These are phyloP conservation scores for Cucumis cinereus DNA, from an alignment of 306 rosid species.

Conservation along the genomic window DNA sequence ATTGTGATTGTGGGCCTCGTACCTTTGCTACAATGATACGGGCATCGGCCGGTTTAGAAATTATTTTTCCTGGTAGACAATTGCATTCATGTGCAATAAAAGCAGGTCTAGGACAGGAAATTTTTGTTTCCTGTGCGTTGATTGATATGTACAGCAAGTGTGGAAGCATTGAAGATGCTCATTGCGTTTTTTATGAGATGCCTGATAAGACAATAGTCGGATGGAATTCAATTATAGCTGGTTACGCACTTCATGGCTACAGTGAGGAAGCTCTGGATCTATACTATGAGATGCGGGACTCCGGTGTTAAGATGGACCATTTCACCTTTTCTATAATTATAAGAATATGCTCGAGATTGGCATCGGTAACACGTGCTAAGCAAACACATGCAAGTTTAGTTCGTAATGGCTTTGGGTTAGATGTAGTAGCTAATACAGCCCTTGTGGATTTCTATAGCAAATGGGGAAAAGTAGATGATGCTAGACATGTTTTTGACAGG, in stretches of 20 bases:
- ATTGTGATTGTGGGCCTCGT: conserved; percentile 35
- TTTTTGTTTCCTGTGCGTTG: conserved; percentile 53
- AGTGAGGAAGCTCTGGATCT: conserved; percentile 68
- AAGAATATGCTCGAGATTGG: conserved; percentile 71
- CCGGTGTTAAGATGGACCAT: conserved; percentile 57
- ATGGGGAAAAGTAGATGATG: conserved; percentile 85
- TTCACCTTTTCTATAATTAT: conserved; percentile 65
- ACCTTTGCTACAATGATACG: conserved; percentile 51
- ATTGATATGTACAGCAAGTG: conserved; percentile 91
- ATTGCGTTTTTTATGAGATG: conserved; percentile 59
- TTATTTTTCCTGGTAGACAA: conserved; percentile 43
- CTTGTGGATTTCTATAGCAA: conserved; percentile 86
- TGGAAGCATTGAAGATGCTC: conserved; percentile 71
- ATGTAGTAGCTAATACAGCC: conserved; percentile 63
- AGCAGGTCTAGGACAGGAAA: conserved; percentile 39
- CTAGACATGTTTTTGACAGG: conserved; percentile 57
- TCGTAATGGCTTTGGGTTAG: conserved; percentile 66
- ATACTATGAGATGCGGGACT: conserved; percentile 53
- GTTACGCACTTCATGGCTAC: conserved; percentile 71
- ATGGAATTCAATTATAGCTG: conserved; percentile 85
- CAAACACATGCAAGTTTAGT: conserved; percentile 81
- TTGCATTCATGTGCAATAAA: conserved; percentile 69
- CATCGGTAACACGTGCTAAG: conserved; percentile 63
- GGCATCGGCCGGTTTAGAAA: conserved; percentile 57
- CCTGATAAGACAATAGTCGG: conserved; percentile 61